Conservation (phyloP, 2,329 filamentous ascomycete species). For the Rhynchosporium graminicola region DNA sequence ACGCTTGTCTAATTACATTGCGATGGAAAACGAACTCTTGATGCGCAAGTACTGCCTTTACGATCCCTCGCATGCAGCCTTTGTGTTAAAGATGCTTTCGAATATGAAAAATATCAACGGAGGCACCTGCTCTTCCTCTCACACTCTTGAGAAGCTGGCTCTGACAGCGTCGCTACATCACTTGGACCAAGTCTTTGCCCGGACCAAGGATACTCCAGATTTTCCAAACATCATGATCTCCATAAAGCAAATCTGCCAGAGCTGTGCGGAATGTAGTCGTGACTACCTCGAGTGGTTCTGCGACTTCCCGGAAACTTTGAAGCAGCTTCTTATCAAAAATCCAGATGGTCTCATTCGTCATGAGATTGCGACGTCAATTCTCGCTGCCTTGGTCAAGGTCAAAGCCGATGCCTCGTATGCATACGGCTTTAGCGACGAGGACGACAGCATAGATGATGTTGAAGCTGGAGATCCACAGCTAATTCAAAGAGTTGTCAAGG, state of each 20-base stretch:
- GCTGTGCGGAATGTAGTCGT: constrained; percentile 57
- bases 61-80: constrained; percentile 68
- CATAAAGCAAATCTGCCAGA: constrained; percentile 51
- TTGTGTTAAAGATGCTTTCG: constrained; percentile 64
- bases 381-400: constrained; percentile 54
- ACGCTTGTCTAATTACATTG: constrained; percentile 60
- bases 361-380: constrained; percentile 53
- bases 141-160: constrained; percentile 50
- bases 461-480: constrained; percentile 39
- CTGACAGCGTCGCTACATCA: constrained; percentile 62
- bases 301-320: constrained; percentile 56
- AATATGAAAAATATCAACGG: constrained; percentile 53
- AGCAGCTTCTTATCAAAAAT: constrained; percentile 65
- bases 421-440: constrained; percentile 45
- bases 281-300: constrained; percentile 63
- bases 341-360: constrained; percentile 57
- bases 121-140: constrained; percentile 51
- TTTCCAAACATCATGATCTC: constrained; percentile 57
- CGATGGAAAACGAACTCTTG: constrained; percentile 69
- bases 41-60: constrained; percentile 78
- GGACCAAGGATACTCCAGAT: constrained; percentile 67
- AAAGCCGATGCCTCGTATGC: constrained; percentile 49
- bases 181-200: constrained; percentile 73
- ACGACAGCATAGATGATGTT: constrained; percentile 37
- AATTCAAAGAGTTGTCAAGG: constrained; percentile 40